These are phyloP conservation scores for Talaromyces piceae DNA, from an alignment of 2,329 filamentous ascomycete species.

Conservation along the genomic window DNA sequence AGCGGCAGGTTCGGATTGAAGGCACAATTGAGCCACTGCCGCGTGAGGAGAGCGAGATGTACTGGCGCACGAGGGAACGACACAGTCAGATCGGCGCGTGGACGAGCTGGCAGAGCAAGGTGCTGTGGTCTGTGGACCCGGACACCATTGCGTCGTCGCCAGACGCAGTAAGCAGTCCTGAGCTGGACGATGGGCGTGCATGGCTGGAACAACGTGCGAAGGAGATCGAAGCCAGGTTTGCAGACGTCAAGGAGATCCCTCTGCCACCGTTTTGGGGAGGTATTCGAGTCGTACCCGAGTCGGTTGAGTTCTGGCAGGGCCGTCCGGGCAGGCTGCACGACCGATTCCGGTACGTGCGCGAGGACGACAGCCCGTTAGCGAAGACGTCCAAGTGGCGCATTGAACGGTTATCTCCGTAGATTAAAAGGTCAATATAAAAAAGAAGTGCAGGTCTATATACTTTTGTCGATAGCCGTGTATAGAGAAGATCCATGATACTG, in stretches of 20 bases:
- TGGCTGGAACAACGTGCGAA: constrained; percentile 70
- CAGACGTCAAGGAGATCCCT: constrained; percentile 69
- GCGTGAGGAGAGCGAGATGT: constrained; percentile 62
- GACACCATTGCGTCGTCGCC: constrained; percentile 17
- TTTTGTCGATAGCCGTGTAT: too few relatives aligned
- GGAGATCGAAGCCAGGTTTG: constrained; percentile 69
- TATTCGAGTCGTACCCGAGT: constrained; percentile 72
- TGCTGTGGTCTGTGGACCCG: constrained; percentile 46
- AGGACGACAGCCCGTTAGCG: constrained; percentile 34
- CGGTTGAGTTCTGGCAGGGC: constrained; percentile 95
- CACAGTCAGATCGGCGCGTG: constrained; percentile 84
- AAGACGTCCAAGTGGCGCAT: constrained; percentile 40
- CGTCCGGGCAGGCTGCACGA: constrained; percentile 85
- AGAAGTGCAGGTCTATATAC: background rate
- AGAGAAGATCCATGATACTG: too few relatives aligned
- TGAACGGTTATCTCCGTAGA: constrained; percentile 33
- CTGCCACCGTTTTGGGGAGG: constrained; percentile 95
- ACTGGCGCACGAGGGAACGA: constrained; percentile 60
- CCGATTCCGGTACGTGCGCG: constrained; percentile 74
- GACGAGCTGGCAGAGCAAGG: constrained; percentile 82
- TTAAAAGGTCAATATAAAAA: background rate
- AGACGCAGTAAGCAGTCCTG: constrained; percentile 23
- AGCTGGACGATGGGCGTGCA: constrained; percentile 59
- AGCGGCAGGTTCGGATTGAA: constrained; percentile 88
- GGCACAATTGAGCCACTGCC: constrained; percentile 62